Percentiles rank a stretch among this genome's conserved stretches.
Evolutionary conservation across 176 grass and related monocot genomes (phyloP).

Genomic region (Neostapfia colusana): DNA sequence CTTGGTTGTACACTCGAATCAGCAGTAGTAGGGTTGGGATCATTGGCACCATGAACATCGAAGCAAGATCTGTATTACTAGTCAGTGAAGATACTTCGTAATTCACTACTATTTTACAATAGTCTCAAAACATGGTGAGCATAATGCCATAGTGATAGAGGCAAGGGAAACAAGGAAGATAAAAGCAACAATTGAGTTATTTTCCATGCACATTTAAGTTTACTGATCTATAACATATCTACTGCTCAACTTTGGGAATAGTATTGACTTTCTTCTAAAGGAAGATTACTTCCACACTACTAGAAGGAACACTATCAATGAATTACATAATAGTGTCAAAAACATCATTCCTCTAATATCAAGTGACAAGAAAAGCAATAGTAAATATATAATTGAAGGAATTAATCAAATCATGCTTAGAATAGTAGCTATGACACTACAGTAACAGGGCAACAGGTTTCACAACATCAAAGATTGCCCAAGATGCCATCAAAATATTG

Average conservation of each 20-base stretch:
- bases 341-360: too few species aligned
- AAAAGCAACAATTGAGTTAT: neutral
- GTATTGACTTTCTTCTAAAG: constrained; percentile 5
- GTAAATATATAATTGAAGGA: constrained; percentile 28
- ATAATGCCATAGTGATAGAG: neutral
- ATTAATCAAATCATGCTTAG: neutral
- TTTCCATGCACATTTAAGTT: neutral
- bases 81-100: constrained; percentile 36
- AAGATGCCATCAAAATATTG: constrained; percentile 6
- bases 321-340: neutral
- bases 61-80: constrained; percentile 77
- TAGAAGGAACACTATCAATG: neutral
- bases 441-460: neutral
- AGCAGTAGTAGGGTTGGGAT: constrained; percentile 34
- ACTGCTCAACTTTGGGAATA: neutral
- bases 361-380: neutral
- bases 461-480: constrained; percentile 26
- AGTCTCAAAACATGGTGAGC: constrained; percentile 33
- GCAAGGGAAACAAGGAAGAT: constrained; percentile 15
- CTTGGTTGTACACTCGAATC: constrained; percentile 44
- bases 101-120: constrained; percentile 26
- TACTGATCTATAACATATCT: neutral
- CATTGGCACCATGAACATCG: constrained; percentile 71
- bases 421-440: neutral
- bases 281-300: neutral